Evolutionary conservation across 2,329 filamentous ascomycete species (phyloP), one percentile per base, ranked within the genome.

Genomic region (Fusarium devonianum): DNA sequence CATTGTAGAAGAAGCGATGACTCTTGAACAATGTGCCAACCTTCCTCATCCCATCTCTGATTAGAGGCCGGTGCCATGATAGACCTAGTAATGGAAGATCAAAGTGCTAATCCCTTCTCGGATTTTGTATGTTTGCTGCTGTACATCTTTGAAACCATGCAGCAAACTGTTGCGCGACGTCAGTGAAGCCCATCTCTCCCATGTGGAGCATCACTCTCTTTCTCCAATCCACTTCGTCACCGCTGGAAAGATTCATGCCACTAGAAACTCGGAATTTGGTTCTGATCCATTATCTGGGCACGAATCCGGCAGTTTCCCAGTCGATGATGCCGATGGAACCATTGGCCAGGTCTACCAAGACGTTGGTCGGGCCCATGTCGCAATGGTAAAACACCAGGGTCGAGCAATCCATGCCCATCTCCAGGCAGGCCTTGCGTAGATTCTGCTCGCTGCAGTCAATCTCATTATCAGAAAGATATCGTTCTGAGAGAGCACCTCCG

Each of bases 251-350:
- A 19, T 35, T 29, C 21, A 44, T n/a, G n/a, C 40, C 40, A 18
- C 29, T 19, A 2, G 40, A 44, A 34, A 70, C 22, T 32, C 60
- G 54, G 46, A 69, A 69, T 40, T 70, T 70, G 4, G 67, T 71
- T 42, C 63, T 51, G n/a, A 71, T 60, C 65, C 64, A 72, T 36
- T 67, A 65, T 7, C 25, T 55, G 3, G 67, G 66, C n/a, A 69
- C 53, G 30, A 59, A 70, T 3, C 68, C 66, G 28, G 66, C 63
- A 32, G 55, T 58, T 41, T 71, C 67, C 66, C 63, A 70, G 33
- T 70, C 62, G 17, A 70, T 68, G 13, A 69, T 65, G 2, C 66
- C 65, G 16, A 70, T 43, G 4, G 36, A 53, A 3, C 59, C 41
- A 12, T 35, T 53, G 7, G 30, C 40, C 5, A 56, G 40, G 33